Conservation (phyloP, 768 basidiomycete genomes). For the Tulasnella sp. region DNA sequence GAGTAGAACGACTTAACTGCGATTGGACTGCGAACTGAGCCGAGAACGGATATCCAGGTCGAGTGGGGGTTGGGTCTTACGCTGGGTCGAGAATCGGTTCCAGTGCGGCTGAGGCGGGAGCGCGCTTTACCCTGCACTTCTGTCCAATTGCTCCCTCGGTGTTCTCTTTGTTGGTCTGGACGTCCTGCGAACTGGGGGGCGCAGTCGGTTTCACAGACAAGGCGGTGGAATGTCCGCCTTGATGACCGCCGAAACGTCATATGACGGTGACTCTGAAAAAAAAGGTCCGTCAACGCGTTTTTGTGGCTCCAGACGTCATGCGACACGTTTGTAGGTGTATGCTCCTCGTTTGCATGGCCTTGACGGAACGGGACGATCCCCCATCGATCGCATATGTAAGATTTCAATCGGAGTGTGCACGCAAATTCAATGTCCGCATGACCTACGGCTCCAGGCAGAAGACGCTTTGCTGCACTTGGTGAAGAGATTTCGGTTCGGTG, state of each 20-base stretch:
- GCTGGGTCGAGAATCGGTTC: not conserved
- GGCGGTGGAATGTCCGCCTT: not conserved
- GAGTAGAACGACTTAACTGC: not conserved
- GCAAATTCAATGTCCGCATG: not conserved
- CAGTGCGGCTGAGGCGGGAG: not conserved
- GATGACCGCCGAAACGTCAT: slow-evolving; percentile 9
- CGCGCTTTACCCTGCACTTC: not conserved
- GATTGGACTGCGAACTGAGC: slow-evolving; percentile 13
- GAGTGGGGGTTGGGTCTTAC: not conserved
- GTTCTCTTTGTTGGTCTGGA: slow-evolving; percentile 2
- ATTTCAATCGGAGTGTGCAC: not conserved
- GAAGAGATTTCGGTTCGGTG: not conserved
- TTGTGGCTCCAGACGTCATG: not conserved
- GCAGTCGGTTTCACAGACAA: not conserved
- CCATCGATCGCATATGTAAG: not conserved
- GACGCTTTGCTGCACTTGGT: too few relatives aligned
- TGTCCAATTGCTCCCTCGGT: not conserved
- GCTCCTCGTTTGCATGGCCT: not conserved
- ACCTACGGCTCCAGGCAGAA: not conserved
- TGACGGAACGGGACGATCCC: not conserved
- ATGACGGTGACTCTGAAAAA: slow-evolving; percentile 7
- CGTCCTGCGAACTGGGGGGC: slow-evolving; percentile 1
- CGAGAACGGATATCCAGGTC: not conserved
- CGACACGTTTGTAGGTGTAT: not conserved
- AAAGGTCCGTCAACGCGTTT: too few relatives aligned